Evolutionary conservation across 208 protist species (phyloP).

Genomic region (Trypanosoma cruzi): DNA sequence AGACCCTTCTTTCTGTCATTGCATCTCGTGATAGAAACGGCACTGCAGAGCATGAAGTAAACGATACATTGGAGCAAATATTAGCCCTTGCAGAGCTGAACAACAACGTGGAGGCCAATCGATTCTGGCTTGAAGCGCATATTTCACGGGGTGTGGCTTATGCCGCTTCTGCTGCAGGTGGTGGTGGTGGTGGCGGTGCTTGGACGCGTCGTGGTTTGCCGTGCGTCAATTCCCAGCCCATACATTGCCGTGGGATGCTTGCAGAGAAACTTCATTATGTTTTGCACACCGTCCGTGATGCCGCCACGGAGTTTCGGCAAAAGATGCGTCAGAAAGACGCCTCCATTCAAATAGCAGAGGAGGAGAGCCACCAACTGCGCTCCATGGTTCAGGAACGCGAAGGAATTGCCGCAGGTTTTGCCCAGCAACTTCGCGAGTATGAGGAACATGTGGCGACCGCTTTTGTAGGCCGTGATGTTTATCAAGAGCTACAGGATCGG

Average conservation of each 20-base stretch:
- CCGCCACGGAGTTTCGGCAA: slow-evolving; percentile 10
- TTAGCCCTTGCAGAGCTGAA: slow-evolving; percentile 14
- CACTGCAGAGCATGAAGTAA: neutral
- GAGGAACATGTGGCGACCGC: neutral
- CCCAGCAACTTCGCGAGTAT: slow-evolving; percentile 14
- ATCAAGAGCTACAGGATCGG: slow-evolving; percentile 15
- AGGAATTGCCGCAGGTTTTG: neutral
- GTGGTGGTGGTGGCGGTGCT: neutral
- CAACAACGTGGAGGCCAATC: neutral
- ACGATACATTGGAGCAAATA: slow-evolving; percentile 6
- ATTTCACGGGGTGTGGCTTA: neutral
- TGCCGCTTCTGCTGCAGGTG: too few species aligned
- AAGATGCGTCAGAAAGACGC: slow-evolving; percentile 9
- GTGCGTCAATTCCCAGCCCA: neutral
- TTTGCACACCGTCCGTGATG: neutral
- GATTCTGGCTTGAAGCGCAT: neutral
- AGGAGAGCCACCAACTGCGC: slow-evolving; percentile 10
- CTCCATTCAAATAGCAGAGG: neutral
- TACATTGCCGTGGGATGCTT: neutral
- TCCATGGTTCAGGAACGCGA: neutral
- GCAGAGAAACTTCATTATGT: slow-evolving; percentile 6
- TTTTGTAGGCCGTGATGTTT: neutral
- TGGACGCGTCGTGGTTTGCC: neutral
- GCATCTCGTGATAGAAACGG: neutral
- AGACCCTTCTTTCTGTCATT: neutral